Base-by-base conservation (phyloP, 805 yeast species). In the Candida xyloterini region DNA sequence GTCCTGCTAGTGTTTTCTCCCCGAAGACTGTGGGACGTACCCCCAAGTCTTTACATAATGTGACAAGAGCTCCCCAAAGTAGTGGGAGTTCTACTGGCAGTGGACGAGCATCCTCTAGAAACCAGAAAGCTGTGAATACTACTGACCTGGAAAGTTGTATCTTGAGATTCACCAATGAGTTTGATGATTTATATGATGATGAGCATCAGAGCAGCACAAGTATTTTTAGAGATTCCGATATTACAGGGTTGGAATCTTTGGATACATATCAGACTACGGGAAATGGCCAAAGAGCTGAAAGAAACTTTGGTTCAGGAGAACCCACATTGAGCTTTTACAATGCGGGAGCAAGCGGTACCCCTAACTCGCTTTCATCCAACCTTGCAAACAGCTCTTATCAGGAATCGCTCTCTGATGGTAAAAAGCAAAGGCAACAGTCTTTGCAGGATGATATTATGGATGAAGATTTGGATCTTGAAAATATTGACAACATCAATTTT, bases 81-180 rank as follows among this genome's bases (percentile, higher is more conserved):
- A 47, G 46, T 27, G 39, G 42, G 7, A 38, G 43, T 20, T 30
- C 41, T 5, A 27, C 33, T 4, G 40, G 51, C 27, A 45, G 52
- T 28, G 47, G 52, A 4, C 42, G 45, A 10, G 46, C 39, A 25
- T n/a, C 51, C 4, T 40, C 54, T 6, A 46, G 59, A 41, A 43
- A 47, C 22, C 57, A 57, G 30, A 38, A 55, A 15, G 60, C 65
- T 5, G 46, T 65, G 5, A 68, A 68, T 47, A 66, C 71, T 0
- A 45, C 66, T 11, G 72, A 66, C 43, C 46, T 68, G 26, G 68
- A 68, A 50, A 66, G 67, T 34, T 67, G 71, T 44, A 56, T 69
- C 14, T 32, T 65, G 25, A 56, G 61, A 26, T 67, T 69, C 41
- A 53, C 71, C 1, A 63, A 62, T 43, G 73, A 69, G 32, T 68